Evolutionary conservation across 139 green algal species (phyloP), one percentile per base, ranked within the genome.

Genomic region (Chlorella vulgaris): DNA sequence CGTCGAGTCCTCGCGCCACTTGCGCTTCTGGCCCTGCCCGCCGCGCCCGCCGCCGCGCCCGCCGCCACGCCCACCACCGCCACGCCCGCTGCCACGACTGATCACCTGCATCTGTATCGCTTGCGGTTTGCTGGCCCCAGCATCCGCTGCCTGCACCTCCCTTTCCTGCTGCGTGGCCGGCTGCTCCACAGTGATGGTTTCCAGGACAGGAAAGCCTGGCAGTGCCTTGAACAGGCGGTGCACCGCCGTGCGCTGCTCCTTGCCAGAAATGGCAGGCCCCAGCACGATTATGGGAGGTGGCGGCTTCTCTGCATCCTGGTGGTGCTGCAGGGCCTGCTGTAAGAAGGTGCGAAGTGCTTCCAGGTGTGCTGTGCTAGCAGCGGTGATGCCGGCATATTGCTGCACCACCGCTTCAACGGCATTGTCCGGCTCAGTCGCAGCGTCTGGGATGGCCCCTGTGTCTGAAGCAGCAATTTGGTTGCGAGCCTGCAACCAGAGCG

Each of bases 171-270:
- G 1, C n/a, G 70, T 63, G 83, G 62, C 65, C 28, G 55, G 8
- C 18, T 31, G 18, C 55, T 69, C 69, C 18, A 86, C 71, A 4
- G 86, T 88, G 47, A 78, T 69, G 39, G 76, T 90, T 18, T 60
- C 73, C 29, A 89, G 35, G 2, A 40, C 31, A 2, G 62, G 76
- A 7, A 81, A 74, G 42, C 61, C 62, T 3, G 84, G 86, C 42
- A 88, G 69, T 29, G 26, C n/a, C 69, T 84, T 81, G 84, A 89
- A 88, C 31, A 92, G 83, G 2, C 65, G 55, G 76, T 92, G 88
- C 71, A 92, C 69, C 15, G 61, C 50, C 33, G 83, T 86, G n/a
- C 87, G 66, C 21, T 83, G 26, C 19, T 65, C 65, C 53, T 87
- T 88, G 35, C 82, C 69, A 5, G 35, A 50, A 13, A 67, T 74